phyloP scores from a whole-genome alignment of 805 yeast species.

The Diddensiella caesifluorescens region DNA sequence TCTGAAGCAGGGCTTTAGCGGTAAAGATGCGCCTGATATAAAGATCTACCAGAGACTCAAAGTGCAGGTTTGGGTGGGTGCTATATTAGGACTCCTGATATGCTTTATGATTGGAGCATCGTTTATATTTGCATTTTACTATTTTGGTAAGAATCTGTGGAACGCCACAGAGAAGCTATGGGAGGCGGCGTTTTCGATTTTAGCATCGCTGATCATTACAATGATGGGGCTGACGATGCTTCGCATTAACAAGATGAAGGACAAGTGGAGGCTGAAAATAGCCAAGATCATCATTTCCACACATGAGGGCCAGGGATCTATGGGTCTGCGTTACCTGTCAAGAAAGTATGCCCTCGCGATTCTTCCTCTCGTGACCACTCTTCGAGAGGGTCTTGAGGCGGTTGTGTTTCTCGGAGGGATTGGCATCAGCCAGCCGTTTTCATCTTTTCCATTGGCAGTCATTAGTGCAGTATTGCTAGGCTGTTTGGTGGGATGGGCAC shows the following conservation, averaged over 20 bases:
- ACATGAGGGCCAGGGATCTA: slow-evolving; percentile 21
- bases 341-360: slow-evolving; percentile 65
- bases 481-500: slow-evolving; percentile 52
- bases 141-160: slow-evolving; percentile 82
- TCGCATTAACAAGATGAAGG: slow-evolving; percentile 72
- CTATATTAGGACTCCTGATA: slow-evolving; percentile 59
- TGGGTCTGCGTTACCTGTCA: slow-evolving; percentile 20
- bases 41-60: slow-evolving; percentile 42
- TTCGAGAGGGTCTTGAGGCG: slow-evolving; percentile 88
- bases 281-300: slow-evolving; percentile 37
- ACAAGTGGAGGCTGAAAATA: slow-evolving; percentile 69
- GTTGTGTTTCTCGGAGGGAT: slow-evolving; percentile 89
- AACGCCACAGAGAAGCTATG: slow-evolving; percentile 80
- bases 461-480: slow-evolving; percentile 57
- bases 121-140: slow-evolving; percentile 64
- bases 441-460: slow-evolving; percentile 61
- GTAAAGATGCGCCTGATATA: slow-evolving; percentile 15
- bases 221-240: slow-evolving; percentile 81
- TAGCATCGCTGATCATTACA: slow-evolving; percentile 75
- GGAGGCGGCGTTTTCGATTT: slow-evolving; percentile 77
- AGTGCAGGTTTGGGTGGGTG: slow-evolving; percentile 79
- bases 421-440: slow-evolving; percentile 63
- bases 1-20: slow-evolving; percentile 64
- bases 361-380: slow-evolving; percentile 77
- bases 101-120: slow-evolving; percentile 70